Conservation (phyloP, 1,284 basidiomycete genomes). For the Cryptococcus sp. region DNA sequence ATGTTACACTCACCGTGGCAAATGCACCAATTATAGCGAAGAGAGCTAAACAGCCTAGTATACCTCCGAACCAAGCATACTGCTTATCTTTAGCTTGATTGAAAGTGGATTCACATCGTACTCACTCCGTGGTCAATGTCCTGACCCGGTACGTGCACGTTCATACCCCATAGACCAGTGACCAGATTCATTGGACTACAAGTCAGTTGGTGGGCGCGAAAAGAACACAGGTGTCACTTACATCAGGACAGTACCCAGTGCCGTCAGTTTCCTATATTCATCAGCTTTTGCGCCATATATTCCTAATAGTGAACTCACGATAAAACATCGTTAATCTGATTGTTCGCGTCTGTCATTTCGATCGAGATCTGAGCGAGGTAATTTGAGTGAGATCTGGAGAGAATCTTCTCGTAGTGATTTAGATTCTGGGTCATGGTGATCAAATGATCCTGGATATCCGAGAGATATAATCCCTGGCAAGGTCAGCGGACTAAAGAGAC, state of each 20-base stretch:
- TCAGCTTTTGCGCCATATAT: not conserved
- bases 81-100: slow-evolving; percentile 3
- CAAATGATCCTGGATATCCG: slow-evolving; percentile 94
- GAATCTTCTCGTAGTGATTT: slow-evolving; percentile 98
- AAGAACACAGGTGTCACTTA: slow-evolving; percentile 30
- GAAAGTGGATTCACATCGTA: slow-evolving; percentile 34
- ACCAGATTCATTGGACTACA: slow-evolving; percentile 81
- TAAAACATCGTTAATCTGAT: slow-evolving; percentile 98
- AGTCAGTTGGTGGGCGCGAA: too few species aligned
- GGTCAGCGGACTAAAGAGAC: slow-evolving; percentile 1
- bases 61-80: slow-evolving; percentile 78
- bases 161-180: slow-evolving; percentile 60
- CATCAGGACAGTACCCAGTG: slow-evolving; percentile 94
- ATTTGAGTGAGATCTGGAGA: slow-evolving; percentile 98
- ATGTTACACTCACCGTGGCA: slow-evolving; percentile 53
- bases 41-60: slow-evolving; percentile 67
- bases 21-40: slow-evolving; percentile 79
- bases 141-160: slow-evolving; percentile 70
- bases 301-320: slow-evolving; percentile 24
- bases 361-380: slow-evolving; percentile 97
- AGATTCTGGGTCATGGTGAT: slow-evolving; percentile 99
- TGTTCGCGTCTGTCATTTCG: slow-evolving; percentile 99
- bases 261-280: slow-evolving; percentile 80
- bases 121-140: slow-evolving; percentile 51
- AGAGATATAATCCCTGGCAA: slow-evolving; percentile 81